Conservation (phyloP, 495 filamentous ascomycete species). For the Chaetomium cochliodes region DNA sequence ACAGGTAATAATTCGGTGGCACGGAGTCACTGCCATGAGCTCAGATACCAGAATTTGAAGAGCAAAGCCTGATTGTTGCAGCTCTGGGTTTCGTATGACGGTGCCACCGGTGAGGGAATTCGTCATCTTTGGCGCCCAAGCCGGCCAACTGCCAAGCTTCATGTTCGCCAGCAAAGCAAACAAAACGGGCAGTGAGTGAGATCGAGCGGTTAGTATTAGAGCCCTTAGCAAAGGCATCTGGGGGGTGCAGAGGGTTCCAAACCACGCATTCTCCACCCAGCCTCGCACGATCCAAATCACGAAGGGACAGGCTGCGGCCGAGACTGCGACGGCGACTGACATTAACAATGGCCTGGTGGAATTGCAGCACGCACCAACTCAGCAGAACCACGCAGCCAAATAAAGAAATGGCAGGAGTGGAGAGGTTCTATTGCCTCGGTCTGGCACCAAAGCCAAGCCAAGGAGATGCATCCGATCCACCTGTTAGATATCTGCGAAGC, state of each 20-base stretch:
- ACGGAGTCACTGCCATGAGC: background rate
- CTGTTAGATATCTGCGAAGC: background rate
- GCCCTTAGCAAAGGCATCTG: background rate
- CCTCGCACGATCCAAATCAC: background rate
- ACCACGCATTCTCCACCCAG: background rate
- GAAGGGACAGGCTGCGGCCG: background rate
- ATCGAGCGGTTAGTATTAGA: background rate
- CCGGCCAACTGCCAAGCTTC: background rate
- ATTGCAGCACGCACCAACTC: background rate
- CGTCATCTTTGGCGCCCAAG: background rate
- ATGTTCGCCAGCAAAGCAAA: background rate
- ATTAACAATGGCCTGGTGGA: background rate
- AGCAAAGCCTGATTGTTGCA: background rate
- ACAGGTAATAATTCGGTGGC: background rate
- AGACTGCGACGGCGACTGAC: background rate
- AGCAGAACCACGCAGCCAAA: background rate
- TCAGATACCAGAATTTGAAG: background rate
- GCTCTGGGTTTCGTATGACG: background rate
- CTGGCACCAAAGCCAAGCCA: background rate
- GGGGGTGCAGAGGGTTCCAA: background rate
- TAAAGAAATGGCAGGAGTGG: slow-evolving; percentile 7
- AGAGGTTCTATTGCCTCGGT: slow-evolving; percentile 13
- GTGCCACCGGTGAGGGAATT: background rate
- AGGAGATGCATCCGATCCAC: background rate
- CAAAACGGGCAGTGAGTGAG: background rate